phyloP scores from a whole-genome alignment of 1,139 yeast genomes.

The Protomyces gravidus region DNA sequence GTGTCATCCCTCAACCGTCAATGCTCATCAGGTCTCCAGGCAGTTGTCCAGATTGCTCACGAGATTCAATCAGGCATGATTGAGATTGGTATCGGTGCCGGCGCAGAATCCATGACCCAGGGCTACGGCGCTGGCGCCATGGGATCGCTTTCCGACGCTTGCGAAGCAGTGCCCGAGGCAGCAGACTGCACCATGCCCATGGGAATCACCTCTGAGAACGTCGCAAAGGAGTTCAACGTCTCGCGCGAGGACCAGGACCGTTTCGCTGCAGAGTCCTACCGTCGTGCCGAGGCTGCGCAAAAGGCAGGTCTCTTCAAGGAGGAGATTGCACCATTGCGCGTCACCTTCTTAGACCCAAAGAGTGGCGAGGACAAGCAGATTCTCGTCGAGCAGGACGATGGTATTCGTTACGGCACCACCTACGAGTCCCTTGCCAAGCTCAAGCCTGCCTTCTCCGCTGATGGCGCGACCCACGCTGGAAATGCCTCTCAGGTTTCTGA shows the following conservation, averaged over 20 bases:
- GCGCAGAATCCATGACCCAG: constrained; percentile 84
- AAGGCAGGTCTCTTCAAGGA: constrained; percentile 43
- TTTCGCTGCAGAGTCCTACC: constrained; percentile 45
- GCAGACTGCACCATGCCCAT: constrained; percentile 44
- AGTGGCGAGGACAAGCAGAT: constrained; percentile 45
- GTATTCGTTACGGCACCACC: constrained; percentile 84
- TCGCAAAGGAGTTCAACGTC: constrained; percentile 40
- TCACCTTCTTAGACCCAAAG: constrained; percentile 40
- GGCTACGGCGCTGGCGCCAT: constrained; percentile 57
- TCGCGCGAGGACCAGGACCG: constrained; percentile 42
- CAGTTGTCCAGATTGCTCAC: constrained; percentile 82
- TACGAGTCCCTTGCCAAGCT: constrained; percentile 67
- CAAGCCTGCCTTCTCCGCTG: constrained; percentile 76
- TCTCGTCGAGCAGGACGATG: constrained; percentile 75
- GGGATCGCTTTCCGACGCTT: constrained; percentile 58
- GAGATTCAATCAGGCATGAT: constrained; percentile 84
- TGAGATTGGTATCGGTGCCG: constrained; percentile 83
- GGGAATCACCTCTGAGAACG: constrained; percentile 46
- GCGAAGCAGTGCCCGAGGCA: constrained; percentile 46
- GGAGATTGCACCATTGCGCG: constrained; percentile 50
- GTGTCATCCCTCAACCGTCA: constrained; percentile 85
- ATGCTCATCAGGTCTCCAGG: constrained; percentile 90
- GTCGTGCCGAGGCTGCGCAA: constrained; percentile 43
- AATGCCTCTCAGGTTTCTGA: constrained; percentile 93
- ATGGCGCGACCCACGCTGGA: constrained; percentile 81